Conservation (phyloP, 208 protist genomes). For the Trypanosoma scelopori region DNA sequence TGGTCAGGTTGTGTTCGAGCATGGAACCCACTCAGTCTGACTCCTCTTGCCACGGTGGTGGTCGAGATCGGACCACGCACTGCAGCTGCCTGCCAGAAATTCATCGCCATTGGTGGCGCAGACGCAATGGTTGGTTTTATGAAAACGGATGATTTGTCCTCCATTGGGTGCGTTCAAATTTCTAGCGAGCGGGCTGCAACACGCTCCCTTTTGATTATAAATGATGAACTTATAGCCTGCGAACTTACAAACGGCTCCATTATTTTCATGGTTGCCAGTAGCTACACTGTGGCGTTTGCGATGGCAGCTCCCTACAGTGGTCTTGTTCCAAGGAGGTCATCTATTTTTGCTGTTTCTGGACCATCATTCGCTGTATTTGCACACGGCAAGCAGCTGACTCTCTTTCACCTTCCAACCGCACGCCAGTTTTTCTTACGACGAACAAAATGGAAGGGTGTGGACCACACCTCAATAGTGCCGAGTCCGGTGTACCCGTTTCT, state of each 20-base stretch:
- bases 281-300: slow-evolving; percentile 38
- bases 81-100: slow-evolving; percentile 9
- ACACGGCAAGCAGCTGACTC: slow-evolving; percentile 21
- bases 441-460: background rate
- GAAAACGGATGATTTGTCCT: slow-evolving; percentile 21
- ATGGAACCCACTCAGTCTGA: slow-evolving; percentile 16
- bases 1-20: slow-evolving; percentile 10
- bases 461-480: slow-evolving; percentile 1
- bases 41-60: slow-evolving; percentile 2
- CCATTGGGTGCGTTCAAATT: slow-evolving; percentile 23
- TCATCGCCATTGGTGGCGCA: slow-evolving; percentile 21
- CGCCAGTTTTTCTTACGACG: slow-evolving; percentile 28
- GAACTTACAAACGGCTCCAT: slow-evolving; percentile 30
- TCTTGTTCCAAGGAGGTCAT: background rate
- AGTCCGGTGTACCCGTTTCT: slow-evolving; percentile 20
- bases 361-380: slow-evolving; percentile 40
- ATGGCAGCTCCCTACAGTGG: slow-evolving; percentile 22
- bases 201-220: slow-evolving; percentile 20
- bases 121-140: slow-evolving; percentile 24
- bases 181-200: slow-evolving; percentile 4
- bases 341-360: slow-evolving; percentile 23
- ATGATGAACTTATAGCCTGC: slow-evolving; percentile 30
- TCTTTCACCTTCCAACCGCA: slow-evolving; percentile 44
- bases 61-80: slow-evolving; percentile 16
- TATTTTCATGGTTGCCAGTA: slow-evolving; percentile 33